Percentiles rank a stretch among this genome's conserved stretches.
These are phyloP conservation scores for Hanseniaspora singularis DNA, from an alignment of 805 yeast genomes.

Conservation along the genomic window DNA sequence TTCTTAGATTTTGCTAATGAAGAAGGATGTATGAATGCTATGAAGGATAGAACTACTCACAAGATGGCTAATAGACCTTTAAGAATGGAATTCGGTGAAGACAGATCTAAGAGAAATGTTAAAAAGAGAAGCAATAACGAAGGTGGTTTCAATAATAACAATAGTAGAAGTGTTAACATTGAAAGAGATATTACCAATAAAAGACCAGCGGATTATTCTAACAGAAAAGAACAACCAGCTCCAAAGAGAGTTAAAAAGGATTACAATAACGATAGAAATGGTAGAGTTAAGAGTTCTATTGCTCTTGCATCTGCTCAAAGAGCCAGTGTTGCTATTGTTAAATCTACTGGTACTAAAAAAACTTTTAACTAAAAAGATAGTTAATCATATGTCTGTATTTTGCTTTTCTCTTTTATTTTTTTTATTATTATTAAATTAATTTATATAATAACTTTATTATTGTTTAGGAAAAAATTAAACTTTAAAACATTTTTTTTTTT, in stretches of 20 bases:
- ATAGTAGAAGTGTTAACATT: conserved; percentile 13
- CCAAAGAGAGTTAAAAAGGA: conserved; percentile 17
- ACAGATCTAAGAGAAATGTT: conserved; percentile 69
- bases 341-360: conserved; percentile 78
- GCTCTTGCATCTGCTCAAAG: conserved; percentile 84
- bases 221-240: conserved; percentile 18
- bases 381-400: background rate
- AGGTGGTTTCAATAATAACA: conserved; percentile 8
- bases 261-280: conserved; percentile 30
- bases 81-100: conserved; percentile 90
- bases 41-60: conserved; percentile 56
- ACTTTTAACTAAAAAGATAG: conserved; percentile 41
- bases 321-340: conserved; percentile 77
- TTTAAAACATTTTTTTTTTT: too few species aligned
- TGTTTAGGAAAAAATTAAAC: too few species aligned
- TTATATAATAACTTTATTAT: too few species aligned
- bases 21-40: conserved; percentile 70
- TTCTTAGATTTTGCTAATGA: conserved; percentile 76
- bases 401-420: background rate
- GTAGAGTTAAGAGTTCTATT: conserved; percentile 60
- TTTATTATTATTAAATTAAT: background rate
- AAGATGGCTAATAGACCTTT: conserved; percentile 60
- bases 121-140: too few species aligned
- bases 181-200: conserved; percentile 15
- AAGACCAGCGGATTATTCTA: too few species aligned